Base-by-base conservation (phyloP, 2,329 filamentous ascomycete genomes). In the Monosporascus sp. region DNA sequence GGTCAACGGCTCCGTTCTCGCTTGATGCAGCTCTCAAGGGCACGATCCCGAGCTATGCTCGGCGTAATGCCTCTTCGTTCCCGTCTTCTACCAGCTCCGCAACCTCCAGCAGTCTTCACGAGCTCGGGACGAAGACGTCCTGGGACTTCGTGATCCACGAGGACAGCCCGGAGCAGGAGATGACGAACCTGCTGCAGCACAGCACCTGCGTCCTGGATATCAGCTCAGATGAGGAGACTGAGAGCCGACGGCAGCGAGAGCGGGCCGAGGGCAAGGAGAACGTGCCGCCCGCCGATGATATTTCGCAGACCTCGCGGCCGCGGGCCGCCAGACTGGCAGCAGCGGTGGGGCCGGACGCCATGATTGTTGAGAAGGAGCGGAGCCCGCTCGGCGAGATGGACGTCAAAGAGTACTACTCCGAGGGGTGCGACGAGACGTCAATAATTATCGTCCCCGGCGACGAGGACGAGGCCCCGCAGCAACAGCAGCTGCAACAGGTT, bases 111-210 rank as follows among this genome's bases (percentile, higher is more conserved):
- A 62, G 65, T 45, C 65, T 80, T 37, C 58, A 71, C 43, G 74
- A 76, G 55, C 66, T 76, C 22, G 76, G 80, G 51, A 69, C 79
- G 62, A 82, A 87, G 66, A 78, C 83, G 37, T 79, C 79, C 54
- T 97, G 91, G 92, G 88, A 88, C 75, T 97, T 99, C 67, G 88
- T 93, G 55, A 97, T 99, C 65, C 87, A 97, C 68, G 90, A 96
- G 68, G 93, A 99, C 70, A 91, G 89, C 0, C 83, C 88, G 7
- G 89, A 96, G 68, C 89, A 97, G 67, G 87, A 96, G 67, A 89
- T 94, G 72, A 90, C 91, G 63, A 97, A 96, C 65, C 76, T 96
- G 40, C 89, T 97, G 74, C 89, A 97, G 71, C 93, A 97, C 74
- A 88, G 87, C 52, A 93, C 93, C 7, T 87, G 87, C 58, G 85